A percentile compares a stretch with the other conserved stretches of the same genome.
These are phyloP conservation scores for Boletus albobrunnescens DNA, from an alignment of 1,284 basidiomycete species.

Conservation along the genomic window DNA sequence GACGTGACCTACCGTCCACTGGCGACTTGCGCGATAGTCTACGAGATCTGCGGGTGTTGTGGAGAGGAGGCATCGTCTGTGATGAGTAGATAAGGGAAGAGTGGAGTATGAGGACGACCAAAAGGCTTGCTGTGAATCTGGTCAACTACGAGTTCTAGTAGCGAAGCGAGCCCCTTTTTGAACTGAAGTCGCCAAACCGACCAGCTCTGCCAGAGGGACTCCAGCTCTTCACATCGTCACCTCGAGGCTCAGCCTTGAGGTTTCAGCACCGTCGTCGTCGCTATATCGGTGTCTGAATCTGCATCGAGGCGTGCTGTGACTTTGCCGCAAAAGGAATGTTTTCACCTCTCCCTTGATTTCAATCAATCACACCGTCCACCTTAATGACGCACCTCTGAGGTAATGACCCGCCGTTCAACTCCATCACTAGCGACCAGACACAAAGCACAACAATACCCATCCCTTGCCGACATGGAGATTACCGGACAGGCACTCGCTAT, in stretches of 20 bases:
- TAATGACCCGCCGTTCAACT: conserved; percentile 1
- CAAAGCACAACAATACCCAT: conserved; percentile 4
- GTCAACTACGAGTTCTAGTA: conserved; percentile 10
- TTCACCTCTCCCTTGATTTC: conserved; percentile 12
- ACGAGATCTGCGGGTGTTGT: conserved; percentile 36
- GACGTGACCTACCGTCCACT: conserved; percentile 27
- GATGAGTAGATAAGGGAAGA: background rate
- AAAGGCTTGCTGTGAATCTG: background rate
- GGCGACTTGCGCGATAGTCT: conserved; percentile 38
- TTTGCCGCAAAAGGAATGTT: conserved; percentile 14
- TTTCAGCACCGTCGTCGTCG: conserved; percentile 17
- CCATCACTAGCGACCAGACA: conserved; percentile 7
- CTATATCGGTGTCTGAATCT: conserved; percentile 27
- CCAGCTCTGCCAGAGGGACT: conserved; percentile 16
- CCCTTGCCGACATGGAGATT: conserved; percentile 7
- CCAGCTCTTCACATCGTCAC: conserved; percentile 37
- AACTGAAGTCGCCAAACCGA: conserved; percentile 24
- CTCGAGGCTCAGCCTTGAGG: conserved; percentile 34
- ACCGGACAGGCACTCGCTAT: conserved; percentile 4
- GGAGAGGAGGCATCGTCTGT: conserved; percentile 34
- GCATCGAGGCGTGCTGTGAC: conserved; percentile 18
- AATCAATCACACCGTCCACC: conserved; percentile 9
- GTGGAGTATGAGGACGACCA: background rate
- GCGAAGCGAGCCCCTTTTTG: conserved; percentile 34
- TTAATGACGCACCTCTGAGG: conserved; percentile 9